Base-by-base conservation (phyloP, 805 yeast genomes). In the Ogataea pignaliae region DNA sequence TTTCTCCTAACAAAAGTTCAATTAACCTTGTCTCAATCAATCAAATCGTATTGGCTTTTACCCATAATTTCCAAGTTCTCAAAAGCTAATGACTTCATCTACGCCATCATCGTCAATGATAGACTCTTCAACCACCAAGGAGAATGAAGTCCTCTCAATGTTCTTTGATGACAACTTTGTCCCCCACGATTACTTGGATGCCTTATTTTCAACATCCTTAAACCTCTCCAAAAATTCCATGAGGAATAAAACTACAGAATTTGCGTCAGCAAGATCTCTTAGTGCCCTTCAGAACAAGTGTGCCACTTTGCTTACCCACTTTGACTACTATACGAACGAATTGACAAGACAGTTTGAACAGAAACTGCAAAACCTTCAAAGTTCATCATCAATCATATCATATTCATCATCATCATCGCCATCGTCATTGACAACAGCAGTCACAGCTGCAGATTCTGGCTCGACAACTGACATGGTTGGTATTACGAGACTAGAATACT, bases 91-190 rank as follows among this genome's bases (percentile, higher is more conserved):
- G 34, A 37, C 16, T 38, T 37, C 34, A 21, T 18, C 17, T 12
- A 8, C 15, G 14, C 26, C 35, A 10, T 12, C 41, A 37, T 5
- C 35, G 3, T 3, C 42, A 16, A 29, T 37, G n/a, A 34, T 31
- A 14, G 39, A 35, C 8, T 11, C 34, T 12, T 28, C 54, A 30
- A 42, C 33, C 34, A 1, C 36, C 30, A 37, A 45, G 39, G 57
- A 62, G 32, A 64, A 64, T 42, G 76, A 77, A 13, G 70, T 82
- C 1, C 61, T 83, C 3, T 64, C 78, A 11, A 83, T 84, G 80
- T 85, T 85, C 66, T 80, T 82, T 48, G 87, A 83, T 49, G 76
- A 73, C 16, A 78, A 75, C 21, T 84, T 83, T 56, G 78, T 75
- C 14, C 85, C 88, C 1, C 75, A 78, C 43, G 78, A 77, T 34